A percentile compares a stretch with the other conserved stretches of the same genome.
Evolutionary conservation across 495 filamentous ascomycete genomes (phyloP).

Genomic region (Cladorrhinum samala): DNA sequence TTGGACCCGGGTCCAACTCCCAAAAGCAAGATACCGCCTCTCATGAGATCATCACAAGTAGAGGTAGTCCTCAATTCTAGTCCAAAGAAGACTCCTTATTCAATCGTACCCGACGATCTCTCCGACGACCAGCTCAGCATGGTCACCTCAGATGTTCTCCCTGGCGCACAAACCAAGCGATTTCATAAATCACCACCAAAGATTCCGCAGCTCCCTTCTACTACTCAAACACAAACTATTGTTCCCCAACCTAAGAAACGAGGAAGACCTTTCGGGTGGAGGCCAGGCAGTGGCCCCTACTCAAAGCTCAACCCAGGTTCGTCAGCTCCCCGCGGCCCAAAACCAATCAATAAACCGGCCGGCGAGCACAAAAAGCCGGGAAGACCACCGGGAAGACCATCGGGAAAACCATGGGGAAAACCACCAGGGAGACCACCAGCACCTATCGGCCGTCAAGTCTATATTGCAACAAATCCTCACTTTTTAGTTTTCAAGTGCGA

Average conservation of each 20-base stretch:
- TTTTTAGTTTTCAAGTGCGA: conserved; percentile 31
- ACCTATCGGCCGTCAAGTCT: conserved; percentile 20
- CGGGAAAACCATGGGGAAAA: too few relatives aligned
- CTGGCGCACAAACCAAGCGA: neutral
- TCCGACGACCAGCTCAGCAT: neutral
- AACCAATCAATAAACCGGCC: conserved; percentile 12
- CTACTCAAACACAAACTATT: neutral
- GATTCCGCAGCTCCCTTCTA: neutral
- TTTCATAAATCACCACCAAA: neutral
- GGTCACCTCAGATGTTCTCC: conserved; percentile 9
- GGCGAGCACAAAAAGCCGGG: conserved; percentile 12
- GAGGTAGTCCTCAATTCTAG: neutral
- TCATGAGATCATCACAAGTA: neutral
- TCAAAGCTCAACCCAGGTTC: neutral
- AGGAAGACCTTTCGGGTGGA: conserved; percentile 28
- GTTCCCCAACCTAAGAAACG: conserved; percentile 22
- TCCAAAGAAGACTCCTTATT: neutral
- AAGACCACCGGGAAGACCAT: too few relatives aligned
- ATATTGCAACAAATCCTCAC: conserved; percentile 17
- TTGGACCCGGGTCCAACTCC: too few relatives aligned
- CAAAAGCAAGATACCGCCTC: neutral
- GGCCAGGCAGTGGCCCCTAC: conserved; percentile 17
- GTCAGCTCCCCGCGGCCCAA: conserved; percentile 4
- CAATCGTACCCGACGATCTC: neutral
- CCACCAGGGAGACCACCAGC: conserved; percentile 12